Evolutionary conservation across 1,284 basidiomycete species (phyloP), one percentile per base, ranked within the genome.

Genomic region (Apiotrichum montevideense): DNA sequence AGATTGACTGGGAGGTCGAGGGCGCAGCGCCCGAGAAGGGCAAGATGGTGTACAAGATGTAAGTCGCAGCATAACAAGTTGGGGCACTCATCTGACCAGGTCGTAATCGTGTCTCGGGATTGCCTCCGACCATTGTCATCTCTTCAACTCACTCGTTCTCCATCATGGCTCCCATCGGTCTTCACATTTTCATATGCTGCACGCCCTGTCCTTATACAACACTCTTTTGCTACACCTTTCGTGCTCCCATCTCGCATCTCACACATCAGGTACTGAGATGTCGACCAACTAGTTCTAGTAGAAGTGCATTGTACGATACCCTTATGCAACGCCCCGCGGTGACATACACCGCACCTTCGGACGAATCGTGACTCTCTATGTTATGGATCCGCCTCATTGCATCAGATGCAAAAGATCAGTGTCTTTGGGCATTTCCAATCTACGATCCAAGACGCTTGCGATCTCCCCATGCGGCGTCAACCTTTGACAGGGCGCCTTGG

Each of bases 1-100:
- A 77, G 41, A 84, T 97, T 65, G 78, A 82, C 50, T 95, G 92
- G 80, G 79, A 85, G 67, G 73, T 77, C 33, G 66, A 73, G 34
- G 79, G 78, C n/a, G 55, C 55, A n/a, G 71, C 74, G 57, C 55
- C 71, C 13, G 55, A 64, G 35, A 67, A 71, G 63, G 74, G 70
- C 46, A 63, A 63, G 58, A 75, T 79, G 67, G 66, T 70, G 39
- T 80, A 79, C 72, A 79, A 79, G 71, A 80, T 80, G 79, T 80
- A 59, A 73, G 78, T 73, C 29, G 21, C 29, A 21, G n/a, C 21
- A 14, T 8, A 4, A 1, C 1, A 33, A 15, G 35, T 40, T 3
- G 33, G 59, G 61, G 61, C 51, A 63, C 67, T 71, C 60, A 70
- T 68, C 66, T 70, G 62, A 70, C 67, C 50, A 71, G 69, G 71